These are phyloP conservation scores for Cystobasidium slooffiae DNA, from an alignment of 1,284 basidiomycete genomes.

Conservation along the genomic window DNA sequence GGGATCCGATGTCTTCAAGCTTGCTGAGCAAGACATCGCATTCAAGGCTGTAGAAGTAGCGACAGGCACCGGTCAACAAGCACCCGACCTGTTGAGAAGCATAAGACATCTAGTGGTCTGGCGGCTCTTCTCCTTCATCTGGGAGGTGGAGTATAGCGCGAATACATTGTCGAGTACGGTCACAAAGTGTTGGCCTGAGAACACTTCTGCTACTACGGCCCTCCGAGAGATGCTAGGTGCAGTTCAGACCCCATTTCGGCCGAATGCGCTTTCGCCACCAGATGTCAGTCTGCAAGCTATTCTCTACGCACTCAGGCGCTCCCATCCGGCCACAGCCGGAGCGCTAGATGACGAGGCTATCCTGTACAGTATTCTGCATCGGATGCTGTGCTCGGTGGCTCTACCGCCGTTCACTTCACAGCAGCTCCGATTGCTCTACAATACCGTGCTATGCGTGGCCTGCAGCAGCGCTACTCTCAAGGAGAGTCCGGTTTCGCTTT, in stretches of 20 bases:
- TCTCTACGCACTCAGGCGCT: slow-evolving; percentile 4
- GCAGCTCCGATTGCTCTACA: slow-evolving; percentile 75
- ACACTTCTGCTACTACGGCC: not conserved
- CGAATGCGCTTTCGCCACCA: slow-evolving; percentile 36
- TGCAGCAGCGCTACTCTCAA: slow-evolving; percentile 67
- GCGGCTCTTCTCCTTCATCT: slow-evolving; percentile 48
- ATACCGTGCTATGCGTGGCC: slow-evolving; percentile 73
- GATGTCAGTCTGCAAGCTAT: slow-evolving; percentile 14
- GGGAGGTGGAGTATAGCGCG: slow-evolving; percentile 37
- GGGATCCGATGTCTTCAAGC: slow-evolving; percentile 18
- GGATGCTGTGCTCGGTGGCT: slow-evolving; percentile 71
- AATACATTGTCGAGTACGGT: slow-evolving; percentile 14
- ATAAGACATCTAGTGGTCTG: slow-evolving; percentile 48
- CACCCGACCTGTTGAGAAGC: slow-evolving; percentile 18
- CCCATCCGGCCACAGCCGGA: slow-evolving; percentile 14
- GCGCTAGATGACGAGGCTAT: slow-evolving; percentile 50
- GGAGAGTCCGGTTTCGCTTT: slow-evolving; percentile 48
- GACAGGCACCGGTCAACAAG: not conserved
- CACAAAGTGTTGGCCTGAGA: slow-evolving; percentile 3
- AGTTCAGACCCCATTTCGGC: slow-evolving; percentile 1
- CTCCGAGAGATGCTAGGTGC: not conserved
- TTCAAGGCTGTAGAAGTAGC: slow-evolving; percentile 53
- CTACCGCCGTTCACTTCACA: slow-evolving; percentile 80
- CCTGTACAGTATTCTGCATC: slow-evolving; percentile 76
- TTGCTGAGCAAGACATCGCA: slow-evolving; percentile 47